Base-by-base conservation (phyloP, 1,284 basidiomycete species). In the Puccinia hordei region DNA sequence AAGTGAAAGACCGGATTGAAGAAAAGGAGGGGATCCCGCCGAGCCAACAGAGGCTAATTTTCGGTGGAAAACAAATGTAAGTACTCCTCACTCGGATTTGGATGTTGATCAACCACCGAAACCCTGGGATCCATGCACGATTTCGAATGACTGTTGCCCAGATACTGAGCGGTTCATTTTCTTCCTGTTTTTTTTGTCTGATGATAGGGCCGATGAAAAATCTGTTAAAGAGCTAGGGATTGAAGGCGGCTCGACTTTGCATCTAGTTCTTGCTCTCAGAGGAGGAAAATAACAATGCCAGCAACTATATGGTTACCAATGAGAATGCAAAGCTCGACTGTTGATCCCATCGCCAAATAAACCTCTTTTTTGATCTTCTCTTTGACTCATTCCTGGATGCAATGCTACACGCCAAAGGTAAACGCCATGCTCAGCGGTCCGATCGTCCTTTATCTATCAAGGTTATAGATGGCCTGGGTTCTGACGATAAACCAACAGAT, bases 21-120 rank as follows among this genome's bases (percentile, higher is more conserved):
- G 96, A 98, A 88, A 97, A 99, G 87, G 96, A 95, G 57, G 97
- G 96, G 84, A 97, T 99, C 71, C 97, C 97, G 22, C 96, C 97
- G 81, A 93, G 90, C 55, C 97, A 99, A 87, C 97, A 99, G 86
- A 90, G 97, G 81, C 87, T 99, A 84, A 99, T 99, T 86, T 98
- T 93, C 86, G 88, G 90, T 84, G 97, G 97, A 65, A 91, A 96
- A 86, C 96, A 98, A 85, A 92, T 99, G 97, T 98, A 84, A 86
- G 94, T 41, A 24, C 15, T 76, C 24, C 15, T 66, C 41, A n/a
- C 35, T 59, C 15, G 9, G 38, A 3, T 27, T 41, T 3, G 33
- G 2, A 24, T n/a, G n/a, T n/a, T n/a, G n/a, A 44, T n/a, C 38
- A 41, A 22, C 27, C 46, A 22, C 8, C 12, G 27, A 68, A 33